Evolutionary conservation across 306 rosid genomes (phyloP), one percentile per base, ranked within the genome.

Genomic region (Sechiopsis laciniata): DNA sequence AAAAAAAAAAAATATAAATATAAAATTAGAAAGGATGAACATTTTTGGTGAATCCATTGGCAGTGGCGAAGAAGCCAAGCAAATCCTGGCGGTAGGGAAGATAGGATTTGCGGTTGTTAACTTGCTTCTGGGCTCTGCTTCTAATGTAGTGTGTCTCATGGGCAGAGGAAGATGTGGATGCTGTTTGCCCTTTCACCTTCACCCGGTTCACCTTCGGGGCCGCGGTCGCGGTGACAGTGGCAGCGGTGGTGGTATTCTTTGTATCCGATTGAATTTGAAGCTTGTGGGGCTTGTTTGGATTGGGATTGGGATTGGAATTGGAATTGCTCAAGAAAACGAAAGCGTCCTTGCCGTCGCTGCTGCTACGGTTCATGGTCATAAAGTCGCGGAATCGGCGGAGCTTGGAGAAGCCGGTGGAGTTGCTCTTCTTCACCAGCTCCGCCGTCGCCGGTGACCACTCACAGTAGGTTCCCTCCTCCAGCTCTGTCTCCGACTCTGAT

Each of bases 331-430:
- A 57, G 73, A 91, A 94, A 50, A 91, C 91, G 72, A 89, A 94
- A 7, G 92, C 83, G 62, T 94, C 96, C 67, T 89, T 85, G 5
- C 97, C 99, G 61, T 94, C 99, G 45, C 99, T 94, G 81, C 82
- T 84, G 84, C 99, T 88, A 63, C 97, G 86, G 0, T 77, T 79
- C 56, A 85, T 84, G 72, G 14, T 35, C 69, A 63, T 61, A 1
- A 80, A 54, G n/a, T 91, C 97, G 5, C 92, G 76, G 70, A 91
- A 65, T 73, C 84, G 86, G 97, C 99, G 89, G 3, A 94, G 58
- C 84, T 82, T 90, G 2, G 92, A 91, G 69, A 85, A 86, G 10
- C 97, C 99, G 0, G 96, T 91, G 20, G 99, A 94, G 77, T 88
- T 87, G 75, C 99, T 86, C 86, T 94, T 91, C 79, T 82, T 78